These are phyloP conservation scores for Trichoderma asperelloides DNA, from an alignment of 495 filamentous ascomycete genomes.

Conservation along the genomic window DNA sequence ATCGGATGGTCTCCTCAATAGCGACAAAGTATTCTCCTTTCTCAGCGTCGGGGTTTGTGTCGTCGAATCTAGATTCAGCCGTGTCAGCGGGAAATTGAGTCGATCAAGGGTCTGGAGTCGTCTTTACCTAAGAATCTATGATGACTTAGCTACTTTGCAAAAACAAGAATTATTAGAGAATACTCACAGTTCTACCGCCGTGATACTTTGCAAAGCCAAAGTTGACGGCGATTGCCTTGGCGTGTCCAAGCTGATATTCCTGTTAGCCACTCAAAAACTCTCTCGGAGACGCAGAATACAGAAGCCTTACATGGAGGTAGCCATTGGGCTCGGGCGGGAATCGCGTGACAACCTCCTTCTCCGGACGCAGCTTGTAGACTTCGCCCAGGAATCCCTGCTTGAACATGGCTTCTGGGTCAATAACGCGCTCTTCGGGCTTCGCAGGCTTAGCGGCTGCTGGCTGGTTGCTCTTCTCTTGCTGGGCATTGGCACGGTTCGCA, in stretches of 20 bases:
- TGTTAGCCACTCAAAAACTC: constrained; percentile 23
- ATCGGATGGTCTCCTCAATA: constrained; percentile 69
- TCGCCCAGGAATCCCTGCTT: constrained; percentile 72
- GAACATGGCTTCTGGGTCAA: constrained; percentile 71
- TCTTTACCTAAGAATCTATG: background rate
- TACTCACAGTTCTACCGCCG: constrained; percentile 46
- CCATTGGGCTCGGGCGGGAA: constrained; percentile 91
- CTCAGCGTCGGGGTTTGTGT: constrained; percentile 79
- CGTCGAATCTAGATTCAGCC: constrained; percentile 62
- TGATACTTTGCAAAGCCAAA: constrained; percentile 89
- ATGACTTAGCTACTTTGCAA: background rate
- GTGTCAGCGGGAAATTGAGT: background rate
- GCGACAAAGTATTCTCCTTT: constrained; percentile 69
- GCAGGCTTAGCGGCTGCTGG: constrained; percentile 22
- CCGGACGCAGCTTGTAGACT: constrained; percentile 69
- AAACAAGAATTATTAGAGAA: constrained; percentile 10
- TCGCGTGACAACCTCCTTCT: constrained; percentile 59
- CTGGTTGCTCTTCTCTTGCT: constrained; percentile 24
- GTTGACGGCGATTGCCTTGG: constrained; percentile 94
- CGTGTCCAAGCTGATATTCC: constrained; percentile 70
- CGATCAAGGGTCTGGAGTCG: background rate
- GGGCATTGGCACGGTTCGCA: constrained; percentile 27
- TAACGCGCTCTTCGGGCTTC: constrained; percentile 36
- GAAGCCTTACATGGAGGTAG: constrained; percentile 56
- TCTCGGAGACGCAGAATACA: constrained; percentile 47